These are phyloP conservation scores for Fusarium heterosporum DNA, from an alignment of 2,329 filamentous ascomycete species.

Conservation along the genomic window DNA sequence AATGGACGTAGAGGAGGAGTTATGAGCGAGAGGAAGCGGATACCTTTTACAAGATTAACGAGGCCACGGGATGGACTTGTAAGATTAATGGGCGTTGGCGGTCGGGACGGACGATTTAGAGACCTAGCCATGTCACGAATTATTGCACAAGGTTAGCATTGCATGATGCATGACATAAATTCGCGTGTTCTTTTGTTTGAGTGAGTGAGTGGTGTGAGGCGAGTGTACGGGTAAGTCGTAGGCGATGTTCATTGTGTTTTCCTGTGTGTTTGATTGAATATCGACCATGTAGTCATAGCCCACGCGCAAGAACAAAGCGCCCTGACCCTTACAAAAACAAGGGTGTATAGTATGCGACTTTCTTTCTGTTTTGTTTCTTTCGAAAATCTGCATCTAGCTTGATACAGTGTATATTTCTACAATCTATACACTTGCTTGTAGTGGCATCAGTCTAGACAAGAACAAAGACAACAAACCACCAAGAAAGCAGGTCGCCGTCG, in stretches of 20 bases:
- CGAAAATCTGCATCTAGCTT: not conserved
- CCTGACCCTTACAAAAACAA: constrained; percentile 1
- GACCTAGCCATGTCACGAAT: constrained; percentile 43
- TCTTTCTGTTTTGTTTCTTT: not conserved
- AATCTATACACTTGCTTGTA: not conserved
- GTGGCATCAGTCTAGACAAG: not conserved
- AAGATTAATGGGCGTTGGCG: constrained; percentile 51
- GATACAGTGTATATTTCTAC: not conserved
- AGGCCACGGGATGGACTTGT: constrained; percentile 47
- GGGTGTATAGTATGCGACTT: not conserved
- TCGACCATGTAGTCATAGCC: constrained; percentile 15
- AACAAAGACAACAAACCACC: constrained; percentile 20
- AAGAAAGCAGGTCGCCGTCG: constrained; percentile 18
- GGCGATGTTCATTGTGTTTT: constrained; percentile 8
- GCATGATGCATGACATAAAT: constrained; percentile 41
- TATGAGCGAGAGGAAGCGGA: constrained; percentile 46
- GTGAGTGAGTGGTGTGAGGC: not conserved
- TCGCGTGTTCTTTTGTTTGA: constrained; percentile 19
- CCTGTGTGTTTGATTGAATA: constrained; percentile 1
- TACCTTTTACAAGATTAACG: constrained; percentile 25
- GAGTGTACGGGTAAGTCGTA: not conserved
- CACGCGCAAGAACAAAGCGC: constrained; percentile 2
- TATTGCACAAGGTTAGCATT: constrained; percentile 42
- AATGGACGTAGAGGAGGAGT: constrained; percentile 78
- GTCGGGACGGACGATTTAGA: constrained; percentile 47